Evolutionary conservation across 176 grass and related monocot genomes (phyloP).

Genomic region (Oryza longistaminata): DNA sequence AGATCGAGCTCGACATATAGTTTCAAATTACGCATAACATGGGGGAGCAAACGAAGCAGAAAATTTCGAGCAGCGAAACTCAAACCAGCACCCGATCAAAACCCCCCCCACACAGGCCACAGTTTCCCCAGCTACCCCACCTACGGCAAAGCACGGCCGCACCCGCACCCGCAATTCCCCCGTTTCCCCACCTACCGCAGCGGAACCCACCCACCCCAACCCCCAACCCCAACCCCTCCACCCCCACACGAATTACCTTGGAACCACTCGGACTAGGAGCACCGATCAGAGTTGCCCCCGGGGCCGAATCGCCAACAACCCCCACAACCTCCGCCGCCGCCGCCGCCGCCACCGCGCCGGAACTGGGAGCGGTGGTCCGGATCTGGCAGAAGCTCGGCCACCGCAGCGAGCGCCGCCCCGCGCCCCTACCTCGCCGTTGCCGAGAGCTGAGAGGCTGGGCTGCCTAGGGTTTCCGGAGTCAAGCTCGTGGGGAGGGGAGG

Average conservation of each 20-base stretch:
- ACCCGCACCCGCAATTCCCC: conserved; percentile 11
- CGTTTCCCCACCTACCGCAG: background rate
- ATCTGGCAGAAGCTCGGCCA: background rate
- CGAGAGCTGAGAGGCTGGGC: too few relatives aligned
- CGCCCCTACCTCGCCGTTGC: background rate
- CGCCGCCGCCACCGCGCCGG: background rate
- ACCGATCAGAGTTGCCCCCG: background rate
- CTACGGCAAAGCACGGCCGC: background rate
- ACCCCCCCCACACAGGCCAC: background rate
- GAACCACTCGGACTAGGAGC: background rate
- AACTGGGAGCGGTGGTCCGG: background rate
- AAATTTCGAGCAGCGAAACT: background rate
- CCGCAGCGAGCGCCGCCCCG: background rate
- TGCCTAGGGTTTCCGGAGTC: background rate
- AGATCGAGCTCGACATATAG: background rate
- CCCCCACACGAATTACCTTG: conserved; percentile 27
- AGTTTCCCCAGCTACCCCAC: background rate
- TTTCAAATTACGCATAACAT: background rate
- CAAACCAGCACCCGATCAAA: background rate
- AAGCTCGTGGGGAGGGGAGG: background rate
- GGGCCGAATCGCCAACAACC: background rate
- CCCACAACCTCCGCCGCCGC: background rate
- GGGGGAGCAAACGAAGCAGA: background rate
- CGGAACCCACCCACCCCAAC: background rate
- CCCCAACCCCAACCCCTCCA: too few relatives aligned